Evolutionary conservation across 805 yeast species (phyloP).

Genomic region (Pichia californica): DNA sequence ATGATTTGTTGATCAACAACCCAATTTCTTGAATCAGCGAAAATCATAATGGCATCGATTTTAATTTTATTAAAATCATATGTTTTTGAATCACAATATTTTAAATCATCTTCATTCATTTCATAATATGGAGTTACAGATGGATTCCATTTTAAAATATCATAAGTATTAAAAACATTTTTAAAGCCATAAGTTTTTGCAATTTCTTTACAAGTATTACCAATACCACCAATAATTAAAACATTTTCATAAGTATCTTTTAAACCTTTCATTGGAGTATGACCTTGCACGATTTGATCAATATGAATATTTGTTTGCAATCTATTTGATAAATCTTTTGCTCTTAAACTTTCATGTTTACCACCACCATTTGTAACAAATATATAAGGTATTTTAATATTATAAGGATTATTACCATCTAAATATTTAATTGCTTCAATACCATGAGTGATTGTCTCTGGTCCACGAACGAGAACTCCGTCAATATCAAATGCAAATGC

Average conservation of each 20-base stretch:
- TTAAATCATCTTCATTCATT: conserved; percentile 63
- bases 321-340: conserved; percentile 60
- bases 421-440: conserved; percentile 63
- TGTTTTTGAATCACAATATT: conserved; percentile 40
- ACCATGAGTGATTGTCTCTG: conserved; percentile 78
- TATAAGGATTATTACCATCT: conserved; percentile 71
- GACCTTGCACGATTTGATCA: conserved; percentile 86
- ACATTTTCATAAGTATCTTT: conserved; percentile 64
- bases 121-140: conserved; percentile 80
- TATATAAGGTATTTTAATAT: conserved; percentile 74
- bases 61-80: conserved; percentile 58
- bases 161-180: conserved; percentile 76
- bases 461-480: conserved; percentile 84
- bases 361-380: conserved; percentile 94
- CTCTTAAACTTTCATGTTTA: conserved; percentile 67
- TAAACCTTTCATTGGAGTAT: conserved; percentile 87
- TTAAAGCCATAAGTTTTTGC: conserved; percentile 81
- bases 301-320: conserved; percentile 56
- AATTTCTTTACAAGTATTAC: conserved; percentile 75
- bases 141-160: conserved; percentile 81
- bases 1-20: conserved; percentile 90
- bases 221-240: conserved; percentile 83
- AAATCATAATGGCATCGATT: conserved; percentile 79
- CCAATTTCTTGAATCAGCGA: conserved; percentile 91
- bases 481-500: conserved; percentile 93